Conservation (phyloP, 768 basidiomycete genomes). For the Leucogyrophana mollusca region DNA sequence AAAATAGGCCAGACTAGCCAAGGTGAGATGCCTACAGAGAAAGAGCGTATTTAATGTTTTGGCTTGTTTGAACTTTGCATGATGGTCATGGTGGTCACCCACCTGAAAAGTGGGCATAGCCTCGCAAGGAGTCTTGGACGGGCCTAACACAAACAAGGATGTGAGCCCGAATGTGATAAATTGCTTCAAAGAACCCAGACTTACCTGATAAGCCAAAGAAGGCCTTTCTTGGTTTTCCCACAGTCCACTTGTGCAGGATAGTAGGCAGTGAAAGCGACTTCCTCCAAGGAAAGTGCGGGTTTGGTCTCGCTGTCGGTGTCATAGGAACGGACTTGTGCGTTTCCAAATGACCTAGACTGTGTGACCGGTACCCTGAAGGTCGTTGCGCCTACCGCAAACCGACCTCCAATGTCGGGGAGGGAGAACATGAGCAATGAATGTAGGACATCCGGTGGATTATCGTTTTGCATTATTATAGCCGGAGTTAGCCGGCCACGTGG, state of each 20-base stretch:
- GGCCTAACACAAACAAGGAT: constrained; percentile 35
- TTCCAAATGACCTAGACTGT: constrained; percentile 38
- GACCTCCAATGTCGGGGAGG: constrained; percentile 42
- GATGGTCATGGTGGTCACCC: too few species aligned
- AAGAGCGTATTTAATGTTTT: not conserved
- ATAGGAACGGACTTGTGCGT: constrained; percentile 33
- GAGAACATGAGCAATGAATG: constrained; percentile 35
- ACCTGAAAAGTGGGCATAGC: constrained; percentile 53
- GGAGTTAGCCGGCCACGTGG: too few species aligned
- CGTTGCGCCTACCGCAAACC: constrained; percentile 57
- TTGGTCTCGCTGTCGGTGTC: constrained; percentile 20
- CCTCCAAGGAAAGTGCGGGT: constrained; percentile 53
- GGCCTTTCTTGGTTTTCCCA: constrained; percentile 34
- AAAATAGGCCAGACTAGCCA: constrained; percentile 43
- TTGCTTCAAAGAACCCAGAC: constrained; percentile 11
- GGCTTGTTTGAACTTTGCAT: too few species aligned
- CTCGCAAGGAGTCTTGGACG: constrained; percentile 41
- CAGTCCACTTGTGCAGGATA: constrained; percentile 52
- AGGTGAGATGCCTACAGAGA: constrained; percentile 20
- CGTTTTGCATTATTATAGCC: too few species aligned
- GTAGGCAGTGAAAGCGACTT: constrained; percentile 63
- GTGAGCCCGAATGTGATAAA: constrained; percentile 8
- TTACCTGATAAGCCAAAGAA: constrained; percentile 60
- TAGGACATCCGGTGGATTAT: constrained; percentile 13
- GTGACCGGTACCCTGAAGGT: constrained; percentile 51